Base-by-base conservation (phyloP, 2,329 filamentous ascomycete genomes). In the Coleophoma eucalyptorum region DNA sequence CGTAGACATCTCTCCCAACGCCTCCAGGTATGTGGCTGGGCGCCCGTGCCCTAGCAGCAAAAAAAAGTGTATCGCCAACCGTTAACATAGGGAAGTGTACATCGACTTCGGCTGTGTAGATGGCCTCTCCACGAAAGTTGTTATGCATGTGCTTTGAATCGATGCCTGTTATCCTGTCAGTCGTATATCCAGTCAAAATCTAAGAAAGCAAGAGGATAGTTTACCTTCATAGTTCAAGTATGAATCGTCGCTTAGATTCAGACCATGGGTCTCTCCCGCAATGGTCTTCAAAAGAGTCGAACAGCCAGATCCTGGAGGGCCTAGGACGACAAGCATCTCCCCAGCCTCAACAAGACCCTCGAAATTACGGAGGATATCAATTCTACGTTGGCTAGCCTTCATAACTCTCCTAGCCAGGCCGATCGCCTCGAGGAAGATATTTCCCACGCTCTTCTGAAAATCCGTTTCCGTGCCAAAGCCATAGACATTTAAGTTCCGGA, bases 81-180 rank as follows among this genome's bases (percentile, higher is more conserved):
- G 84, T 89, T 13, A 93, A 70, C 13, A 86, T 82, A 0, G 88
- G 83, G 56, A 90, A 91, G 65, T 91, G 88, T 34, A 84, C 77
- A 62, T 90, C 86, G 16, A 78, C 75, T 68, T 92, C 89, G 13
- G 89, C 84, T 56, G 89, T 54, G 33, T 35, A 35, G 15, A 35
- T 10, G 33, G 33, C 33, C 15, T 35, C 33, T 35, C 33, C 33
- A 35, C 33, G 33, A 35, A 35, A 35, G 33, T 35, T 15, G 15
- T 72, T 72, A 40, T 70, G 69, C 72, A 82, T 82, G 48, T 72
- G 64, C 48, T 68, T 62, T 0, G 77, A 70, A 57, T 75, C 69
- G 0, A 76, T 78, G 10, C 79, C 79, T 8, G 5, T n/a, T n/a
- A n/a, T n/a, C n/a, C n/a, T n/a, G n/a, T n/a, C n/a, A n/a, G n/a